Percentiles rank a stretch among this genome's conserved stretches.
Conservation (phyloP, 768 basidiomycete genomes). For the Hemileccinum impolitum region DNA sequence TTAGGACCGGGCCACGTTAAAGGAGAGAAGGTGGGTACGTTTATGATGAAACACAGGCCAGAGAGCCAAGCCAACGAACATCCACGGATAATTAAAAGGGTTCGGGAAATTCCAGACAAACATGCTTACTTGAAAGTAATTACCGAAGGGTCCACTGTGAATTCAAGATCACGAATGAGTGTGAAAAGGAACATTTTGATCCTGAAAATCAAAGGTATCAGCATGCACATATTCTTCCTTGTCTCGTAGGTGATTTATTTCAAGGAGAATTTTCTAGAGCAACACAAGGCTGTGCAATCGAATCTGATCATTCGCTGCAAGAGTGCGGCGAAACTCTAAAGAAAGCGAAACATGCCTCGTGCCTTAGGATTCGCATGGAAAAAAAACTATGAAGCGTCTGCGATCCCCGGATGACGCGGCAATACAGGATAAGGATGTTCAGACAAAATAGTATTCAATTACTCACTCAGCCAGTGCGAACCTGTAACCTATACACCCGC, state of each 20-base stretch:
- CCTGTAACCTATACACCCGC: conserved; percentile 60
- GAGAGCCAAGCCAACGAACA: conserved; percentile 15
- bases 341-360: conserved; percentile 17
- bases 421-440: conserved; percentile 9
- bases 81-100: conserved; percentile 22
- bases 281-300: conserved; percentile 7
- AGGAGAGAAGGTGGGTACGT: conserved; percentile 5
- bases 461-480: conserved; percentile 62
- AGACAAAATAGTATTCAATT: not conserved
- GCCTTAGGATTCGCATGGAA: conserved; percentile 7
- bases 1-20: conserved; percentile 9
- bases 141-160: conserved; percentile 46
- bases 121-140: conserved; percentile 54
- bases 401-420: conserved; percentile 7
- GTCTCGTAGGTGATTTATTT: not conserved
- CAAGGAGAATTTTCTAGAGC: conserved; percentile 1
- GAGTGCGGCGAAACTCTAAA: conserved; percentile 16
- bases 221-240: not conserved
- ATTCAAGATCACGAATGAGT: conserved; percentile 54
- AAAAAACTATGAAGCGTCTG: conserved; percentile 4
- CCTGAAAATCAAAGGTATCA: conserved; percentile 36
- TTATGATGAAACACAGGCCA: conserved; percentile 18
- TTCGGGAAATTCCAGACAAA: conserved; percentile 16
- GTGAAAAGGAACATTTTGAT: conserved; percentile 63
- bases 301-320: conserved; percentile 6